Evolutionary conservation across 2,329 filamentous ascomycete genomes (phyloP), one percentile per base, ranked within the genome.

Genomic region (Ophiocordyceps camponoti-saundersi): DNA sequence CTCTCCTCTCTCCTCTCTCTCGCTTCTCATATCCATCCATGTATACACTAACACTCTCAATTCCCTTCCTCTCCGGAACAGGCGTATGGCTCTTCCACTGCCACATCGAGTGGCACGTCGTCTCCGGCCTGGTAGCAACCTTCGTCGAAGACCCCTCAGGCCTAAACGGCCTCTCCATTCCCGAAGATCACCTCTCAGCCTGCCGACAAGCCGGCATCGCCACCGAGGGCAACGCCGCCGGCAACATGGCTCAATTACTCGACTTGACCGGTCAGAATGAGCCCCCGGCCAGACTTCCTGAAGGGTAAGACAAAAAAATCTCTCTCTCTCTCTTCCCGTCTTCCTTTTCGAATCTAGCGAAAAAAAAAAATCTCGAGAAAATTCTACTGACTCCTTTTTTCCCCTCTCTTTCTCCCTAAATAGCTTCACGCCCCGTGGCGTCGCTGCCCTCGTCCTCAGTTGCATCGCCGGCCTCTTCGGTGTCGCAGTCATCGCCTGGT

Each of bases 61-160:
- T n/a, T 40, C n/a, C 8, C 16, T 42, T 2, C 11, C 13, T 20
- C 11, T 1, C 4, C 8, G 3, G 15, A 3, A 15, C 15, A 67
- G 67, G 75, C 36, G 67, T 83, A 21, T 84, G 79, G 79, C 61
- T 83, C 4, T 84, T 88, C 65, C 84, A 88, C 62, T 89, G 84
- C 62, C 85, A 90, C 59, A 81, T 89, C 46, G 82, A 85, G 57
- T 90, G 82, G 82, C 82, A 87, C 57, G 68, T 85, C 48, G 65
- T 72, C 1, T 77, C 77, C 3, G 82, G 82, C n/a, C 68, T 86
- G 2, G 67, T 77, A 3, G 73, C 78, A 22, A 79, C 77, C 1
- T 73, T 85, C 52, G 61, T 83, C 50, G 80, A 82, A 60, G 73
- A 75, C 0, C 80, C 79, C 0, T 57, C 71, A 3, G 70, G 77